These are phyloP conservation scores for Ilyonectria destructans DNA, from an alignment of 2,329 filamentous ascomycete genomes.

Conservation along the genomic window DNA sequence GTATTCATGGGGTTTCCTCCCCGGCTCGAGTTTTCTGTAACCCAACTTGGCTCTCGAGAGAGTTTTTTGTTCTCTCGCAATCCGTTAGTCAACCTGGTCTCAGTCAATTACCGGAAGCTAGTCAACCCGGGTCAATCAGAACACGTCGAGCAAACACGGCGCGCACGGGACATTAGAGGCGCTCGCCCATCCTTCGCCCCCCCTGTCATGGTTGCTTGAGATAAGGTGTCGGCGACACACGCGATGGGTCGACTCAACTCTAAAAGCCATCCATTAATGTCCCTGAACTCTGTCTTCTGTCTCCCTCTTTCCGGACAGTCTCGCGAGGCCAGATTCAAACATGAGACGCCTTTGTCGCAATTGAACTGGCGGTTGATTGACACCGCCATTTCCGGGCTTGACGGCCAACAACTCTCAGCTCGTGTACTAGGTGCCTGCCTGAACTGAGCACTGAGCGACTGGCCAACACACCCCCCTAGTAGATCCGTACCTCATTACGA, in stretches of 20 bases:
- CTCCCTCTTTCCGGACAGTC: constrained; percentile 22
- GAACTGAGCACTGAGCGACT: constrained; percentile 31
- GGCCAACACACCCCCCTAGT: constrained; percentile 37
- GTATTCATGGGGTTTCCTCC: background rate
- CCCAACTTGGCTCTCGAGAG: no score
- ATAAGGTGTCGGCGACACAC: constrained; percentile 44
- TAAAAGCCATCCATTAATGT: constrained; percentile 34
- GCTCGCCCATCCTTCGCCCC: constrained; percentile 23
- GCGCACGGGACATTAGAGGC: constrained; percentile 29
- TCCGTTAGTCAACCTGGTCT: background rate
- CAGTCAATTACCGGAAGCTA: background rate
- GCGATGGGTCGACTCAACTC: constrained; percentile 46
- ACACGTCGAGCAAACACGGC: constrained; percentile 20
- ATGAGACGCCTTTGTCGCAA: constrained; percentile 13
- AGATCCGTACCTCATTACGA: constrained; percentile 34
- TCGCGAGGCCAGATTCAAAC: constrained; percentile 1
- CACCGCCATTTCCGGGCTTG: constrained; percentile 8
- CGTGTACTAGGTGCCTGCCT: constrained; percentile 32
- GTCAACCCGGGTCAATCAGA: background rate
- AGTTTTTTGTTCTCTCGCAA: no score
- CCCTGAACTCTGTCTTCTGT: constrained; percentile 34
- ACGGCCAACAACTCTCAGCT: constrained; percentile 14
- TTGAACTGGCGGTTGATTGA: background rate
- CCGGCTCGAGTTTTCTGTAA: no score
- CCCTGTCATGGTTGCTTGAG: constrained; percentile 40